These are phyloP conservation scores for Pichia sp. DNA, from an alignment of 1,139 yeast species.

Conservation along the genomic window DNA sequence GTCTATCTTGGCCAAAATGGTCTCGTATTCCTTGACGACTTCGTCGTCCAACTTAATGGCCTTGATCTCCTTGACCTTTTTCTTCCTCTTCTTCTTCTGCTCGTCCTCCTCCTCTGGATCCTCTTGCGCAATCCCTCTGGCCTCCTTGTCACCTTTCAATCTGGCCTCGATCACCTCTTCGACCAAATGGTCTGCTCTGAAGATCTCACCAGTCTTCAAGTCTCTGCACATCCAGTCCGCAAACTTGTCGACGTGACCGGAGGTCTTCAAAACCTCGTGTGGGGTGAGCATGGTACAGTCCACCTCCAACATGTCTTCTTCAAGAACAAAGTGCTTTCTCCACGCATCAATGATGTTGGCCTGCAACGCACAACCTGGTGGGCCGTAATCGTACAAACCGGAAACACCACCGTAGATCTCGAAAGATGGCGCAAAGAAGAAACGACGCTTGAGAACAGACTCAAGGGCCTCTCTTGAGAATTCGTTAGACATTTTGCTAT, in stretches of 20 bases:
- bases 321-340: conserved; percentile 96
- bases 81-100: conserved; percentile 66
- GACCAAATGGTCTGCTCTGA: conserved; percentile 96
- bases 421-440: conserved; percentile 95
- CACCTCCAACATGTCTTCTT: conserved; percentile 98
- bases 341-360: conserved; percentile 91
- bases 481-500: conserved; percentile 22
- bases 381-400: conserved; percentile 97
- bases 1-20: conserved; percentile 86
- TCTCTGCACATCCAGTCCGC: conserved; percentile 99
- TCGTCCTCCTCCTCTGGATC: conserved; percentile 62
- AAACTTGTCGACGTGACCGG: conserved; percentile 98
- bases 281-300: conserved; percentile 98
- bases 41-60: conserved; percentile 81
- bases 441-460: conserved; percentile 87
- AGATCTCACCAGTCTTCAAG: conserved; percentile 91
- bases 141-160: conserved; percentile 93
- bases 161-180: conserved; percentile 96
- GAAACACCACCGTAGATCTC: conserved; percentile 98
- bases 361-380: conserved; percentile 98
- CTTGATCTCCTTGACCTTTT: conserved; percentile 94
- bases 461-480: conserved; percentile 86
- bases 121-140: conserved; percentile 70
- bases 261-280: conserved; percentile 92
- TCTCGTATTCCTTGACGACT: conserved; percentile 75